These are phyloP conservation scores for Lichtheimia ornata DNA, from an alignment of 371 early-diverging fungal species.

Conservation along the genomic window DNA sequence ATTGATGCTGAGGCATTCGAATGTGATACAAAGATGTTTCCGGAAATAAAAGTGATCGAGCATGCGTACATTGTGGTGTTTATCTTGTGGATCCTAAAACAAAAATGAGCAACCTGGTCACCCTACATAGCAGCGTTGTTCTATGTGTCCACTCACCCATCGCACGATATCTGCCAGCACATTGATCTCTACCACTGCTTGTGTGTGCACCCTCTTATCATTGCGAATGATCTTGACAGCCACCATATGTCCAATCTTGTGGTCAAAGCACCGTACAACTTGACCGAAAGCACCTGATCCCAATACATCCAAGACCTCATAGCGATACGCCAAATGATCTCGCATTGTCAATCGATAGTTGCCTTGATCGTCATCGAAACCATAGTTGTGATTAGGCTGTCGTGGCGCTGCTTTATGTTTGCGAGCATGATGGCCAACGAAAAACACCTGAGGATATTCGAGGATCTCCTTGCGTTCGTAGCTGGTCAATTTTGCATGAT, in stretches of 20 bases:
- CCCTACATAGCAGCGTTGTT: background rate
- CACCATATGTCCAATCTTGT: slow-evolving; percentile 69
- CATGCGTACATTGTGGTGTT: slow-evolving; percentile 84
- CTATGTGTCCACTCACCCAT: slow-evolving; percentile 24
- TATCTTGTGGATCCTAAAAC: slow-evolving; percentile 77
- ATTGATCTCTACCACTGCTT: slow-evolving; percentile 86
- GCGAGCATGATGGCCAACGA: slow-evolving; percentile 74
- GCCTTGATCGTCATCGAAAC: slow-evolving; percentile 86
- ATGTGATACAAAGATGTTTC: slow-evolving; percentile 93
- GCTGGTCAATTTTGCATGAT: slow-evolving; percentile 64
- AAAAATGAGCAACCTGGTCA: background rate
- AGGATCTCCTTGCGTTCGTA: slow-evolving; percentile 86
- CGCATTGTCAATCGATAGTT: slow-evolving; percentile 74
- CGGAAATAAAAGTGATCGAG: slow-evolving; percentile 91
- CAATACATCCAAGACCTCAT: slow-evolving; percentile 76
- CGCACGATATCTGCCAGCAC: slow-evolving; percentile 66
- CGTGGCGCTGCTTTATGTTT: slow-evolving; percentile 53
- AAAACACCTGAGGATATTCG: slow-evolving; percentile 81
- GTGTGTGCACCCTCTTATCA: slow-evolving; percentile 84
- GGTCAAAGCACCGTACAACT: slow-evolving; percentile 83
- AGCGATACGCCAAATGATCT: slow-evolving; percentile 83
- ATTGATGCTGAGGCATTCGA: slow-evolving; percentile 94
- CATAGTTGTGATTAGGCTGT: slow-evolving; percentile 56
- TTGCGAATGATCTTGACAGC: slow-evolving; percentile 92
- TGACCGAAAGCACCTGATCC: slow-evolving; percentile 95